phyloP scores from a whole-genome alignment of 345 rosid species.

The Brassica juncea region DNA sequence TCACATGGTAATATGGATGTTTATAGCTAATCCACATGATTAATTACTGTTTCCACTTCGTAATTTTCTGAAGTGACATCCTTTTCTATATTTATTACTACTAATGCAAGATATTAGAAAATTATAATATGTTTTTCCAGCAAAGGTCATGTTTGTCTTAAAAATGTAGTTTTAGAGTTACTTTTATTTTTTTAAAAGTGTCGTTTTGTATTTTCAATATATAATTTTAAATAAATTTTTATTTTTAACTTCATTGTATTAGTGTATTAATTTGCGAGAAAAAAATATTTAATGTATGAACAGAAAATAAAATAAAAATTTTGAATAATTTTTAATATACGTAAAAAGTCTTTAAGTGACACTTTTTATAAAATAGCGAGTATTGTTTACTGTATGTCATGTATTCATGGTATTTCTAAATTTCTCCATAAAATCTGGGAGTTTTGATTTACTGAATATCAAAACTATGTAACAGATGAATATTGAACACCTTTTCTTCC shows the following conservation, averaged over 20 bases:
- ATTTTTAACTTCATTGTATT: no score
- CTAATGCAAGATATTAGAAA: constrained; percentile 6
- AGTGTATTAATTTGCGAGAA: no score
- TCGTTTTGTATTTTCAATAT: no score
- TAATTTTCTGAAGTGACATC: not conserved
- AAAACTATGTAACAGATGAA: not conserved
- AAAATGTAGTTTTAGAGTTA: no score
- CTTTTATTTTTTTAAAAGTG: no score
- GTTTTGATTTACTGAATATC: not conserved
- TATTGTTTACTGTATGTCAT: not conserved
- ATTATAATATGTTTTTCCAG: not conserved
- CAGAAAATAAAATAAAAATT: no score
- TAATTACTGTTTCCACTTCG: not conserved
- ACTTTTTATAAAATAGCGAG: no score
- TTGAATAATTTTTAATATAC: no score
- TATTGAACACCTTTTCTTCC: not conserved
- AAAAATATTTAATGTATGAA: no score
- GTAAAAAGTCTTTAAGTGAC: no score
- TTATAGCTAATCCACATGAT: constrained; percentile 20
- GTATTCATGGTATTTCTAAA: not conserved
- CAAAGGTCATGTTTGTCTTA: not conserved
- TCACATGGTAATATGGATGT: constrained; percentile 29
- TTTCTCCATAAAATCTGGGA: not conserved
- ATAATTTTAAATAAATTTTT: no score
- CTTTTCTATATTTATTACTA: not conserved